Conservation (phyloP, 495 filamentous ascomycete genomes). For the Neurospora tetraspora region DNA sequence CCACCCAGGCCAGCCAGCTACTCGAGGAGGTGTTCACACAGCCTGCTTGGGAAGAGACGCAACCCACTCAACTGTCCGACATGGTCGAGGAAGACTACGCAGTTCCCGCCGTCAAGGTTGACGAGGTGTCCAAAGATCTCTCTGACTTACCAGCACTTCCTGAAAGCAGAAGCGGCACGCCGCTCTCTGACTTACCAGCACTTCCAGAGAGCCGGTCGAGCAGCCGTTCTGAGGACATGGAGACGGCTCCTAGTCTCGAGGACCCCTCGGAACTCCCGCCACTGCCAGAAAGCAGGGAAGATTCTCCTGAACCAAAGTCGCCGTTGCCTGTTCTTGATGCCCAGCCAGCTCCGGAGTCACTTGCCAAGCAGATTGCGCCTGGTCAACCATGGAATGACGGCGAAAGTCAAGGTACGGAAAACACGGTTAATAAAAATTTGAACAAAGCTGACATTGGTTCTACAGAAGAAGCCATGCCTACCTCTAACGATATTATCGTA, state of each 20-base stretch:
- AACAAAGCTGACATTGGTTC: neutral
- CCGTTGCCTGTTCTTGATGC: conserved; percentile 2
- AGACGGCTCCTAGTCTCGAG: neutral
- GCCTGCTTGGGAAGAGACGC: neutral
- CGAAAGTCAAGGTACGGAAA: neutral
- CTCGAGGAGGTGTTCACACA: neutral
- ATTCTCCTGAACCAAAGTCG: conserved; percentile 4
- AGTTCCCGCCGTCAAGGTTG: neutral
- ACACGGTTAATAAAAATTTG: neutral
- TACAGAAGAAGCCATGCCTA: neutral
- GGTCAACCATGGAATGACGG: neutral
- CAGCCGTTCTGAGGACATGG: neutral
- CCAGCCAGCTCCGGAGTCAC: neutral
- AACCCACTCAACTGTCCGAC: neutral
- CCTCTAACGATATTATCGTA: conserved; percentile 14
- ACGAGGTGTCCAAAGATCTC: conserved; percentile 1
- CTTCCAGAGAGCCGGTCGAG: neutral
- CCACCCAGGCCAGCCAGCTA: neutral
- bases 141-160: neutral
- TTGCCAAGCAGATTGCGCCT: neutral
- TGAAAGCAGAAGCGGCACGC: too few species aligned
- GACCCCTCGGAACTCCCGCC: neutral
- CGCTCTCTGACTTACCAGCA: neutral
- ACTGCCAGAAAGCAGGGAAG: neutral
- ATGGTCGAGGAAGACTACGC: neutral